Evolutionary conservation across 2,329 filamentous ascomycete species (phyloP).

Genomic region (Thielaviopsis euricoi): DNA sequence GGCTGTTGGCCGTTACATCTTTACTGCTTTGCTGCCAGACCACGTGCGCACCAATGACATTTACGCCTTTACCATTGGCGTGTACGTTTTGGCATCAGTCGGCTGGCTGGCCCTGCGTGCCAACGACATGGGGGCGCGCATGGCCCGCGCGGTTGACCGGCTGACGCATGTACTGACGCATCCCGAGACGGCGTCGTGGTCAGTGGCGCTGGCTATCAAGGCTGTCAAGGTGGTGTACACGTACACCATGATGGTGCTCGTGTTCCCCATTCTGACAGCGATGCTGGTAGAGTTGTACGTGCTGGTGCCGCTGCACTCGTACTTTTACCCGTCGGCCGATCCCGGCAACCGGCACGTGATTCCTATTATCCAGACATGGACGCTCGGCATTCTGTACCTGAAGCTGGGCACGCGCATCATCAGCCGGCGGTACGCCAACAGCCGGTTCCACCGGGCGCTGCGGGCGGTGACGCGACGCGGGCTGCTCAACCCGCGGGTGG

Average conservation of each 20-base stretch:
- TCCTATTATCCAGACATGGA: conserved; percentile 86
- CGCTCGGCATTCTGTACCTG: conserved; percentile 76
- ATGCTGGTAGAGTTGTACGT: conserved; percentile 76
- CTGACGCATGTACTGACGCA: not conserved
- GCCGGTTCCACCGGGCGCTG: conserved; percentile 58
- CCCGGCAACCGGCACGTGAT: conserved; percentile 43
- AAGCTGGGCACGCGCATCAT: conserved; percentile 50
- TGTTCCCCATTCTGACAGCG: conserved; percentile 68
- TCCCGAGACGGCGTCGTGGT: conserved; percentile 15
- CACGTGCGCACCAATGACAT: conserved; percentile 77
- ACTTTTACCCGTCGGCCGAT: conserved; percentile 33
- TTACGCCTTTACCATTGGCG: conserved; percentile 83
- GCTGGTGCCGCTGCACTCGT: conserved; percentile 71
- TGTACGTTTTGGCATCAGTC: conserved; percentile 59
- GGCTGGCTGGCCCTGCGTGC: conserved; percentile 45
- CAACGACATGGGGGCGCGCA: not conserved
- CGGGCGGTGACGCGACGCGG: conserved; percentile 57
- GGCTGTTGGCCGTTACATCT: conserved; percentile 64
- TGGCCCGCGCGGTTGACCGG: not conserved
- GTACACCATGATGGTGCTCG: conserved; percentile 54
- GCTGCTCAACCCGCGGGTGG: conserved; percentile 62
- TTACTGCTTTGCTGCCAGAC: conserved; percentile 54
- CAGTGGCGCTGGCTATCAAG: conserved; percentile 17
- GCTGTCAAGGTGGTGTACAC: conserved; percentile 49
- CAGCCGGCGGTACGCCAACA: conserved; percentile 17